A percentile compares a stretch with the other conserved stretches of the same genome.
Evolutionary conservation across 345 rosid species (phyloP).

Genomic region (Cardamine chenopodiifolia): DNA sequence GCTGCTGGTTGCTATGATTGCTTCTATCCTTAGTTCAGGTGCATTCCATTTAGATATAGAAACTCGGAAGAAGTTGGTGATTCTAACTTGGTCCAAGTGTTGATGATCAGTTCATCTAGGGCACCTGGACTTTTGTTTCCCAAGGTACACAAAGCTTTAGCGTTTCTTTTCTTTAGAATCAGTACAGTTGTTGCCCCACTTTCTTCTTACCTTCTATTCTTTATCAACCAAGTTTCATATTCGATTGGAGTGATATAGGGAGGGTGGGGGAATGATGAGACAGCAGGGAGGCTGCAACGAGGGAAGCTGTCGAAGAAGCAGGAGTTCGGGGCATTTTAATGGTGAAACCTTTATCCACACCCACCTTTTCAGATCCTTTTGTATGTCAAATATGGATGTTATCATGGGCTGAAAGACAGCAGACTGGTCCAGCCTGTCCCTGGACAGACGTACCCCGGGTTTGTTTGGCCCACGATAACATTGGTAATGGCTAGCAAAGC

Average conservation of each 20-base stretch:
- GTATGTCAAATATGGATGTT: background rate
- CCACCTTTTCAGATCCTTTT: background rate
- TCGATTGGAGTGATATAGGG: slow-evolving; percentile 42
- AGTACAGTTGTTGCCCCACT: background rate
- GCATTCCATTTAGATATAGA: slow-evolving; percentile 71
- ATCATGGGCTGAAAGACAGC: background rate
- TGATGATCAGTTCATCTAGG: slow-evolving; percentile 75
- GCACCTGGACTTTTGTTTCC: slow-evolving; percentile 81
- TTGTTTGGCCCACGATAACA: background rate
- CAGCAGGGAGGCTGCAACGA: slow-evolving; percentile 64
- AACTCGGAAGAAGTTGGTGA: slow-evolving; percentile 36
- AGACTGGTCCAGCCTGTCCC: background rate
- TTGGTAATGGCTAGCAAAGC: background rate
- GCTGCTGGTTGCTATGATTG: background rate
- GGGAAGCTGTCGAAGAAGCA: slow-evolving; percentile 82
- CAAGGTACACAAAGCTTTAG: slow-evolving; percentile 51
- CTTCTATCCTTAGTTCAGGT: slow-evolving; percentile 38
- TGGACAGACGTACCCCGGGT: background rate
- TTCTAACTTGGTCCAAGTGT: slow-evolving; percentile 61
- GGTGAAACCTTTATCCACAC: slow-evolving; percentile 42
- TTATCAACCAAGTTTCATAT: background rate
- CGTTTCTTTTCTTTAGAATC: background rate
- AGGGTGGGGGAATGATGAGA: slow-evolving; percentile 82
- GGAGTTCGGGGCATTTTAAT: slow-evolving; percentile 66
- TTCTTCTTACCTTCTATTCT: background rate